Base-by-base conservation (phyloP, 768 basidiomycete species). In the Nevesoporus exiguus region DNA sequence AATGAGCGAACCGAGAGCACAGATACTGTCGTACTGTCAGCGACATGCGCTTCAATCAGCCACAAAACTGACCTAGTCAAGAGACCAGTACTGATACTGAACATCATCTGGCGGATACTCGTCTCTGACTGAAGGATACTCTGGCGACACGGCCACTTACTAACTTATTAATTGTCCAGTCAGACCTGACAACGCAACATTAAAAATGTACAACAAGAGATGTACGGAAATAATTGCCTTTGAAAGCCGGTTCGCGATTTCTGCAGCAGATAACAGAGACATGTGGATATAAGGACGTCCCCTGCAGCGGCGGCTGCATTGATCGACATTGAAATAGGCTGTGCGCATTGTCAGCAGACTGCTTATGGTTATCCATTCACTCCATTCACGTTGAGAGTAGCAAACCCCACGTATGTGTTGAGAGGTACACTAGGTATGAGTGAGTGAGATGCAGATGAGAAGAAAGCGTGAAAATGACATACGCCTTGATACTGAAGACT, bases 1-100 rank as follows among this genome's bases (percentile, higher is more conserved):
- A 25, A 83, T 70, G 27, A 85, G 68, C 17, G 83, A 83, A 45
- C 74, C 76, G 31, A 83, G 66, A 2, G 83, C 83, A 55, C 79
- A 83, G 2, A 83, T 39, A 58, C 81, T 67, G 34, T 29, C 2
- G 7, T 2, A 25, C 13, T 9, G 40, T 65, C 31, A 67, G 34
- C 31, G 29, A 58, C 29, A 37, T 9, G 17, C 11, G 17, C 17
- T 14, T 7, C 39, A 5, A 30, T 33, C 40, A 10, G 47, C 24
- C 14, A 31, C 21, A 1, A 49, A 22, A 52, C 66, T n/a, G 15
- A 61, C 66, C 66, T 77, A 10, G 68, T 70, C 39, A 70, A 52
- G 24, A 71, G 61, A 51, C 67, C 68, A 5, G 67, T 70, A 46
- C 80, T 82, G 48, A 83, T 73, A 30, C 77, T 75, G 61, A 80